Evolutionary conservation across 768 basidiomycete species (phyloP).

Genomic region (Rhizopogon vesiculosus): DNA sequence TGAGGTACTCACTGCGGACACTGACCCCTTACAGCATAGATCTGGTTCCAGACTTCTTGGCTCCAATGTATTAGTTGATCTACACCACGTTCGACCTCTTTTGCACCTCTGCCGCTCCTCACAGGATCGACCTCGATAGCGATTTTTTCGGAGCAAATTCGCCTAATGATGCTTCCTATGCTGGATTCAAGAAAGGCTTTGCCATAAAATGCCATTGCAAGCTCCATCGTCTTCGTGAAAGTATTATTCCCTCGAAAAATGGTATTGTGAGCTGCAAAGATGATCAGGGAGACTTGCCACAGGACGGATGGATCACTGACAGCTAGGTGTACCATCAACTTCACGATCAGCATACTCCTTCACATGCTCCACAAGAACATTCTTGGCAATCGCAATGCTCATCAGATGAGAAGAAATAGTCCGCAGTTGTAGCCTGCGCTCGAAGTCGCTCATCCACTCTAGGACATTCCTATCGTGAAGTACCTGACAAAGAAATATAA

Average conservation of each 20-base stretch:
- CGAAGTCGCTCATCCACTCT: slow-evolving; percentile 72
- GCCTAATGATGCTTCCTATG: slow-evolving; percentile 65
- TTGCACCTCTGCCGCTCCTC: slow-evolving; percentile 54
- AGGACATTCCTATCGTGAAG: slow-evolving; percentile 60
- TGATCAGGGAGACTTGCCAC: background rate
- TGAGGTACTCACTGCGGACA: slow-evolving; percentile 63
- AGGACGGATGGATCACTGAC: slow-evolving; percentile 34
- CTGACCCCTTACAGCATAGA: slow-evolving; percentile 65
- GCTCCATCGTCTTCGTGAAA: slow-evolving; percentile 72
- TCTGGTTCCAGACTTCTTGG: slow-evolving; percentile 74
- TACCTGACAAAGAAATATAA: slow-evolving; percentile 6
- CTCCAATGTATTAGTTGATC: slow-evolving; percentile 76
- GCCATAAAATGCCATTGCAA: slow-evolving; percentile 82
- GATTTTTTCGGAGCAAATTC: slow-evolving; percentile 67
- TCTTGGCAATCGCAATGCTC: slow-evolving; percentile 64
- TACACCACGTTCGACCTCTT: slow-evolving; percentile 62
- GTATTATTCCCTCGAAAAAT: slow-evolving; percentile 67
- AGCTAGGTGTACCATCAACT: slow-evolving; percentile 62
- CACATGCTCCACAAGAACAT: slow-evolving; percentile 62
- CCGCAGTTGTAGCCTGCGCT: slow-evolving; percentile 61
- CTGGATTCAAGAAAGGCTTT: slow-evolving; percentile 74
- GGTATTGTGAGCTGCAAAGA: slow-evolving; percentile 61
- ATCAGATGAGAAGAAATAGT: slow-evolving; percentile 57
- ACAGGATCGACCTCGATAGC: slow-evolving; percentile 80
- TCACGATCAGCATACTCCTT: slow-evolving; percentile 66